Base-by-base conservation (phyloP, 2,329 filamentous ascomycete genomes). In the Monosporascus sp. region DNA sequence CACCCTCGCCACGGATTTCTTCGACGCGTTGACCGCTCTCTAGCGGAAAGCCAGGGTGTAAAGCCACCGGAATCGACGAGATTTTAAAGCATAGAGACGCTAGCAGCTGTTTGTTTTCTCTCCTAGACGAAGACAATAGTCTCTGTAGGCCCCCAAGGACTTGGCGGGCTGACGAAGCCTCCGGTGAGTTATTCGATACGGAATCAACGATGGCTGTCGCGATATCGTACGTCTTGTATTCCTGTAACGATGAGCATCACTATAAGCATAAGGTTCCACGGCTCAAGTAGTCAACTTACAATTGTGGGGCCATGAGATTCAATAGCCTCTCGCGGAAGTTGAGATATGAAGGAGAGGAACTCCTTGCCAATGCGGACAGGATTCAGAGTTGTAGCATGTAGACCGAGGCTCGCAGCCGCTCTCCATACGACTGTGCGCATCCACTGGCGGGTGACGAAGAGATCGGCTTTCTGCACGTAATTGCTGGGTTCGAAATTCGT, bases 341-440 rank as follows among this genome's bases (percentile, higher is more conserved):
- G 31, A 35, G 31, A 14, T 4, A 35, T 65, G 3, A 74, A 64
- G 5, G 66, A 64, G 18, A 79, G 58, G 24, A 79, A 76, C 48
- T 78, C 74, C 15, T 68, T 69, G 3, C 75, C 75, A 44, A 78
- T 76, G 17, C 71, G 65, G 3, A 78, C 65, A 0, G 75, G 76
- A 50, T 72, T 64, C 55, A 68, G 58, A 1, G 60, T 54, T 31
- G 68, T 55, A n/a, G 61, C 63, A 9, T 69, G 53, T 15, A 57
- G 51, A 18, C 61, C 58, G 22, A 58, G 56, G 35, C 63, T 68
- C 28, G 71, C 62, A 0, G 72, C 69, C 1, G 73, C 67, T 17
- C 74, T 69, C 76, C 75, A 79, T 15, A 78, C 56, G 3, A 78
- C 69, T 43, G 76, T 72, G 7, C 74, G 71, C 76, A 79, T 78